Conservation (phyloP, 495 filamentous ascomycete genomes). For the Neurospora intermedia region DNA sequence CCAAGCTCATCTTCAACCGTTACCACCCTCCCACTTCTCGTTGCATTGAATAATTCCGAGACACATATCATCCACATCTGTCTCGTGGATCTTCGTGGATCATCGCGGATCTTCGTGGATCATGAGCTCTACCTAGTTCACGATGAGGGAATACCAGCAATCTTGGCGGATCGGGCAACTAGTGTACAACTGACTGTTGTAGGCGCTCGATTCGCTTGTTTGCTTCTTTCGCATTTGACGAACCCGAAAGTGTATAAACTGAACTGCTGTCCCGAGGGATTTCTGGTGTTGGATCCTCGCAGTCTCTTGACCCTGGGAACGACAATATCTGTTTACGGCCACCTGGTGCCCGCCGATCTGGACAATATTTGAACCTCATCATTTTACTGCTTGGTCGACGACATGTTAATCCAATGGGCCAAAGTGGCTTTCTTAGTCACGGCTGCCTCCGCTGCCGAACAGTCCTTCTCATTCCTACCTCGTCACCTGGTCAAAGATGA, state of each 20-base stretch:
- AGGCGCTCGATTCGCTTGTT: not conserved
- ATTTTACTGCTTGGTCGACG: not conserved
- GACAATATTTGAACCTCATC: not conserved
- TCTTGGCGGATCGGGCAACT: not conserved
- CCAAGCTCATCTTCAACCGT: not conserved
- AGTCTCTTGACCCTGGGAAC: not conserved
- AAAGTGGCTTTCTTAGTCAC: constrained; percentile 4
- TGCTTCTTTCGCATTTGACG: not conserved
- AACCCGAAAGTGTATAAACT: not conserved
- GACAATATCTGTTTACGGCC: not conserved
- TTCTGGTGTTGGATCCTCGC: not conserved
- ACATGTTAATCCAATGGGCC: constrained; percentile 3
- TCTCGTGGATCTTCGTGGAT: not conserved
- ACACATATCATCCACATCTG: not conserved
- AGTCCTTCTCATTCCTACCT: constrained; percentile 1
- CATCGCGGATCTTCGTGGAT: not conserved
- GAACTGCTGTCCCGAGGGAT: not conserved
- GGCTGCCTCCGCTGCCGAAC: constrained; percentile 1
- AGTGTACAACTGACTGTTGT: not conserved
- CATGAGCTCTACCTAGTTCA: not conserved
- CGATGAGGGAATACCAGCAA: not conserved
- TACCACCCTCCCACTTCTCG: not conserved
- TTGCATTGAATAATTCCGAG: not conserved
- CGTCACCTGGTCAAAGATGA: not conserved
- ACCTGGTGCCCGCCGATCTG: not conserved